Evolutionary conservation across 371 early-diverging fungal species (phyloP).

Genomic region (Synchytrium microbalum): DNA sequence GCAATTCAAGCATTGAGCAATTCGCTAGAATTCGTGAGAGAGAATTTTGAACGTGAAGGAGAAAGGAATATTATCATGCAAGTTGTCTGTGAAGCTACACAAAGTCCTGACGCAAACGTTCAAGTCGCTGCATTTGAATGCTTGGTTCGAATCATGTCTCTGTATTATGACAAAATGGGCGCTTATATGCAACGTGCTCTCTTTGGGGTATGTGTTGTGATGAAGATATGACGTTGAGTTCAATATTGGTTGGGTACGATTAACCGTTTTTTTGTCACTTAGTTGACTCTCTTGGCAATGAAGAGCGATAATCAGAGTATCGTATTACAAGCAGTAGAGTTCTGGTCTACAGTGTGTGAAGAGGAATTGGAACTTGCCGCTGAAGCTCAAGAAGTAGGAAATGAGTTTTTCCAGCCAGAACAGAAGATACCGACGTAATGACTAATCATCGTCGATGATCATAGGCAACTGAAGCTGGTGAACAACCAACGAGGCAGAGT

Average conservation of each 20-base stretch:
- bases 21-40: slow-evolving; percentile 84
- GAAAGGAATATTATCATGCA: slow-evolving; percentile 97
- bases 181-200: slow-evolving; percentile 92
- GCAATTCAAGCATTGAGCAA: slow-evolving; percentile 86
- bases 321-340: slow-evolving; percentile 93
- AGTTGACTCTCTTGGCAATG: slow-evolving; percentile 72
- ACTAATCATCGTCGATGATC: neutral
- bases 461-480: slow-evolving; percentile 43
- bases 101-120: slow-evolving; percentile 56
- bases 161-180: slow-evolving; percentile 91
- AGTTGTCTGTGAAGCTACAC: slow-evolving; percentile 93
- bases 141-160: slow-evolving; percentile 87
- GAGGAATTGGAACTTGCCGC: slow-evolving; percentile 50
- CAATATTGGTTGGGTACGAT: neutral
- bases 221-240: slow-evolving; percentile 5
- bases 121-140: slow-evolving; percentile 88
- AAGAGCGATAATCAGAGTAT: slow-evolving; percentile 66
- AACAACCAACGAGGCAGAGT: slow-evolving; percentile 40
- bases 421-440: neutral
- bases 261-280: neutral
- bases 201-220: slow-evolving; percentile 55
- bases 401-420: neutral
- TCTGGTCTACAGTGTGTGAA: slow-evolving; percentile 97
- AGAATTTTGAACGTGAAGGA: slow-evolving; percentile 76
- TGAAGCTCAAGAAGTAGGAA: slow-evolving; percentile 14